These are phyloP conservation scores for Curvularia sp. DNA, from an alignment of 2,329 filamentous ascomycete species.

Conservation along the genomic window DNA sequence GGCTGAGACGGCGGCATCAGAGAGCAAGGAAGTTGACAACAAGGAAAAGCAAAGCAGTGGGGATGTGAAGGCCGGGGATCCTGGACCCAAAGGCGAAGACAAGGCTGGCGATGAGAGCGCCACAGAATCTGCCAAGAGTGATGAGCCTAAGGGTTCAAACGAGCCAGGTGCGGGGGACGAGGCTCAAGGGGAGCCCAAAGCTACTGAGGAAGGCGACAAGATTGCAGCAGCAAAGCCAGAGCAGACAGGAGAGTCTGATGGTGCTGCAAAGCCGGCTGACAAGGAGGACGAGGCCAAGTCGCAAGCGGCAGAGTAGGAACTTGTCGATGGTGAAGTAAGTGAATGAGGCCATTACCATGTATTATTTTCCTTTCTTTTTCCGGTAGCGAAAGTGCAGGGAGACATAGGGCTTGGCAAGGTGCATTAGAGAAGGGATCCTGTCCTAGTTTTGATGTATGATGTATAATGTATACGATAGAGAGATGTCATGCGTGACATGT, in stretches of 20 bases:
- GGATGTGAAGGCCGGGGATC: slow-evolving; percentile 22
- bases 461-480: not conserved
- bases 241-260: slow-evolving; percentile 24
- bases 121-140: slow-evolving; percentile 13
- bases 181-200: slow-evolving; percentile 10
- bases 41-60: slow-evolving; percentile 32
- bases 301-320: slow-evolving; percentile 5
- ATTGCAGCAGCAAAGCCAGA: slow-evolving; percentile 15
- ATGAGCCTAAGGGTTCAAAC: slow-evolving; percentile 10
- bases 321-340: not conserved
- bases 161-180: slow-evolving; percentile 9
- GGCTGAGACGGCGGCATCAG: slow-evolving; percentile 26
- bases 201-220: slow-evolving; percentile 9
- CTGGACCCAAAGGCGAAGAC: slow-evolving; percentile 18
- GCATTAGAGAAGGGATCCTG: not conserved
- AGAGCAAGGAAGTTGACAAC: slow-evolving; percentile 18
- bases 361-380: slow-evolving; percentile 8
- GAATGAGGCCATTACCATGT: slow-evolving; percentile 6
- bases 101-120: slow-evolving; percentile 15
- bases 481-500: slow-evolving; percentile 4
- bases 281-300: slow-evolving; percentile 19
- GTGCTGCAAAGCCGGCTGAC: slow-evolving; percentile 14
- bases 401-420: slow-evolving; percentile 4
- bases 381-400: not conserved
- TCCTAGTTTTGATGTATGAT: slow-evolving; percentile 4